Evolutionary conservation across 177 flowering plant genomes (phyloP), one percentile per base, ranked within the genome.

Genomic region (Vitis hybrid): DNA sequence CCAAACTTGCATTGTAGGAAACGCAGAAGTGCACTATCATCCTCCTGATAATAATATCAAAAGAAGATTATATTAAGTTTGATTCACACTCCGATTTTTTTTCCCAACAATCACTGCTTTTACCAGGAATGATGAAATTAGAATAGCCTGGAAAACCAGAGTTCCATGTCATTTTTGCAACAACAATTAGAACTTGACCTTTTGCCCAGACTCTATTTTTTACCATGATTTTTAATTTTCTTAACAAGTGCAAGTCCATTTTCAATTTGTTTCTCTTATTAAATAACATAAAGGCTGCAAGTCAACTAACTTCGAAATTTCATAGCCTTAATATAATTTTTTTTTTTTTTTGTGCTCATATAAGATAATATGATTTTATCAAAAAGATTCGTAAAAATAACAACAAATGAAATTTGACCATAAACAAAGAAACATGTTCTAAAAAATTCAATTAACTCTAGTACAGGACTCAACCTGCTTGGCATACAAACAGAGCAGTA

Each of bases 1-100:
- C 98, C 98, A 83, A 93, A 92, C 79, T 93, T 96, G 88, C 88
- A 91, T 86, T 93, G 97, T 23, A 96, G 84, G 78, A 96, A 93
- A 57, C 93, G 94, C 71, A 96, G 59, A 72, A 96, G 93, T 68
- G 97, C 82, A 83, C 94, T 85, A 70, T 96, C 99, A 85, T 96
- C 94, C 79, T 93, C 99, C 99, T 96, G 81, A 68, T 56, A 56
- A 71, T 54, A 26, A 74, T 30, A n/a, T 52, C 55, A 61, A 34
- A 65, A 21, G 26, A 59, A 34, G 40, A 55, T 21, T 30, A 6
- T 14, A 12, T 49, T 26, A 40, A 40, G 45, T 40, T 40, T 40
- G 45, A 40, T 40, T 40, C 45, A 40, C 45, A 40, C 45, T 40
- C n/a, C n/a, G 7, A 40, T 40, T 40, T 40, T 40, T 40, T 40